phyloP scores from a whole-genome alignment of 176 grass and related monocot species.

The Triticum monococcum region DNA sequence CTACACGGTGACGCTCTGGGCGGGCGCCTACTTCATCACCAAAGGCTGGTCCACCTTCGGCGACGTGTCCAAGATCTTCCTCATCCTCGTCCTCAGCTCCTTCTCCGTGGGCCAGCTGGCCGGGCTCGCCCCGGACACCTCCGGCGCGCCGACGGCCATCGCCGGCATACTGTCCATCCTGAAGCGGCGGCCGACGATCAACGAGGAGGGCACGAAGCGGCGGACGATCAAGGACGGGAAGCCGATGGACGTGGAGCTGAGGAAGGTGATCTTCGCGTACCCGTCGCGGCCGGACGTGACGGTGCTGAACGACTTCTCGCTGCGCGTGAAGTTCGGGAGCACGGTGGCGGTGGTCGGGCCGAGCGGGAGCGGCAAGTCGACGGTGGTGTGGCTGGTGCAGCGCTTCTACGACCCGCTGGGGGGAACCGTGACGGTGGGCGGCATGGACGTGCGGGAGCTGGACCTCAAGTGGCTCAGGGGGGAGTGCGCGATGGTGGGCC shows the following conservation, averaged over 20 bases:
- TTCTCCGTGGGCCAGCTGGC: conserved; percentile 55
- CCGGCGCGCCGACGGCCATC: conserved; percentile 38
- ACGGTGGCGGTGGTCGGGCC: conserved; percentile 49
- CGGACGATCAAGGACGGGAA: conserved; percentile 30
- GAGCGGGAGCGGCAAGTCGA: conserved; percentile 71
- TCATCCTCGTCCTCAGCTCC: conserved; percentile 60
- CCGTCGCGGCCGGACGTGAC: conserved; percentile 35
- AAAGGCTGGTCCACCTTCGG: conserved; percentile 32
- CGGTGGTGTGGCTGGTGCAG: conserved; percentile 78
- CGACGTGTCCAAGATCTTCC: conserved; percentile 63
- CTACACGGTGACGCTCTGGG: conserved; percentile 52
- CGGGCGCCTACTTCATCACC: conserved; percentile 39
- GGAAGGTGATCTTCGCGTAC: conserved; percentile 48
- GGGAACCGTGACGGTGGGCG: conserved; percentile 48
- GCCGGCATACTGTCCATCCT: conserved; percentile 32
- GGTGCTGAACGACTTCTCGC: conserved; percentile 41
- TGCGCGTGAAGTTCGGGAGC: conserved; percentile 47
- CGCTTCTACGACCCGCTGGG: conserved; percentile 53
- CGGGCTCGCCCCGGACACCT: conserved; percentile 46
- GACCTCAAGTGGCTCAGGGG: conserved; percentile 56
- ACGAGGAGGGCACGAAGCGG: not conserved
- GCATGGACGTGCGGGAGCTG: conserved; percentile 51
- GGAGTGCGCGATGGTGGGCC: conserved; percentile 53
- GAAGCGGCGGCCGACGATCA: conserved; percentile 32
- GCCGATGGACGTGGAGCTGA: conserved; percentile 54